Base-by-base conservation (phyloP, 2,329 filamentous ascomycete species). In the Emergomyces orientalis region DNA sequence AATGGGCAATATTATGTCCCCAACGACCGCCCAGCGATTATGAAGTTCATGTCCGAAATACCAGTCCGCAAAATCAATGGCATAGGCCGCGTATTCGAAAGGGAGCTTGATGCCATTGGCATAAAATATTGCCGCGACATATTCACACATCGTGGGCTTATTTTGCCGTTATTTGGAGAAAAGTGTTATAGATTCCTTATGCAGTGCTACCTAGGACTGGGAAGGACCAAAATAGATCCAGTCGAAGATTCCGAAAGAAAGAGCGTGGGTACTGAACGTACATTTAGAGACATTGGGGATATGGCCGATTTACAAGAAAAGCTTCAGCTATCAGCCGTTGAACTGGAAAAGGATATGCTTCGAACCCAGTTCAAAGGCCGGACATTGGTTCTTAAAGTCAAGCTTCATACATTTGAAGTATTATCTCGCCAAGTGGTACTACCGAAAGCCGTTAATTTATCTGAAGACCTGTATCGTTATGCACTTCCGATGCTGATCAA, bases 1-100 rank as follows among this genome's bases (percentile, higher is more conserved):
- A 96, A 99, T 69, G 94, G 94, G 0, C 94, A 97, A 71, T 97
- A 88, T 69, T 77, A 84, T 11, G 79, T 97, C 1, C 82, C 88
- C 0, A 89, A 82, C 60, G 87, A 96, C 49, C 83, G 92, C 11
- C 77, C 79, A 32, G 82, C 85, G 0, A 91, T 99, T 64, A 86
- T 97, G 83, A 78, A 82, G 0, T 97, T 97, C 71, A 96, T 97
- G 88, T 82, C 83, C 13, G 83, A 87, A 37, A 79, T 99, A 30
- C 88, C 92, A 0, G 91, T 91, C 0, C 84, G 94, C 41, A 97
- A 97, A 72, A 89, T 97, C 52, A 97, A 97, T 67, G 94, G 94
- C 0, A 84, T 99, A n/a, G 94, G 94, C 0, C 85, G 94, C 27
- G 94, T 97, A 0, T 87, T 97, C 65, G 94, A 97, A 76, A 85